Evolutionary conservation across 306 rosid species (phyloP), one percentile per base, ranked within the genome.

Genomic region (Trifolium fragiferum): DNA sequence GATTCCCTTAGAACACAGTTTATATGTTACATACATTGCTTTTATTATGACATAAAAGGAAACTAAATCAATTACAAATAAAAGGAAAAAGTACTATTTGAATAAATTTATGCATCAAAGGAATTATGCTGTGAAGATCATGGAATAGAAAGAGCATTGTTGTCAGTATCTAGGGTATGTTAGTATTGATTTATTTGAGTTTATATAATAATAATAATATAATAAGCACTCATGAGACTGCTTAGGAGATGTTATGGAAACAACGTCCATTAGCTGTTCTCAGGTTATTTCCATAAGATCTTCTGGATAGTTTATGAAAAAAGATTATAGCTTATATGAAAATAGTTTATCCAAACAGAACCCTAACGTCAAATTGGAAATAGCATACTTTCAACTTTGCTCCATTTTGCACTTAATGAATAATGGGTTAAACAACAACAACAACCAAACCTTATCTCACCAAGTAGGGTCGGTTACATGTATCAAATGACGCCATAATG

Each of bases 371-470:
- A 63, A 78, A 37, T 33, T 19, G 6, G 13, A 41, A 70, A 57
- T 37, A 74, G 43, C 79, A 16, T n/a, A 58, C 35, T 30, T 51
- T 7, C 20, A 50, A 66, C 80, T 51, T 67, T 8, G n/a, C 35
- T 44, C 41, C 64, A 16, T 11, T 35, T 51, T 43, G 14, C 23
- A 58, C 19, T 12, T 7, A 37, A 70, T 20, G 51, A 70, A 2
- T 7, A 10, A 37, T 37, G 40, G 40, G 10, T 7, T 37, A 7
- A 6, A 30, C 33, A 30, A 35, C 40, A 37, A 37, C 40, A 37
- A 37, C 40, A 37, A 8, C 40, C 40, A 37, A 37, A 37, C 40
- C 40, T 37, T 37, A 37, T 7, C 10, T 1, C 40, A 37, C 10
- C 7, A 37, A 37, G 40, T 7, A 37, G 40, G 10, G 40, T 7